Percentiles rank a stretch among this genome's conserved stretches.
Evolutionary conservation across 2,329 filamentous ascomycete species (phyloP).

Genomic region (Aotearoamyces nothofagi): DNA sequence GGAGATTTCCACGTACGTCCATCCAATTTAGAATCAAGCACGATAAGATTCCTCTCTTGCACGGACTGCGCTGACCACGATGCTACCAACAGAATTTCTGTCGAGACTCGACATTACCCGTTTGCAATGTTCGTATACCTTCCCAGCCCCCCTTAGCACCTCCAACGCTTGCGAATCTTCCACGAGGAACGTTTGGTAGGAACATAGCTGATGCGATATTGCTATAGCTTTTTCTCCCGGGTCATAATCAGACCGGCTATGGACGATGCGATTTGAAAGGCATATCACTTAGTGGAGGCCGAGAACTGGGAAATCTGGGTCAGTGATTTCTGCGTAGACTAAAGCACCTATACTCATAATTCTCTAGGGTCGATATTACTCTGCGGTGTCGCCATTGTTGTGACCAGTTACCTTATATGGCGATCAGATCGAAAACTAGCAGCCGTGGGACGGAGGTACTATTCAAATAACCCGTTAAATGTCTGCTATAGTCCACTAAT

Average conservation of each 20-base stretch:
- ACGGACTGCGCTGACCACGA: too few relatives aligned
- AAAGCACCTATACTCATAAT: conserved; percentile 15
- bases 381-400: conserved; percentile 59
- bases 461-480: too few relatives aligned
- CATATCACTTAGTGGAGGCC: conserved; percentile 51
- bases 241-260: conserved; percentile 42
- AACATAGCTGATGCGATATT: too few relatives aligned
- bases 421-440: conserved; percentile 81
- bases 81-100: conserved; percentile 73
- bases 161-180: too few relatives aligned
- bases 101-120: conserved; percentile 66
- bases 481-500: too few relatives aligned
- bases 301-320: conserved; percentile 72
- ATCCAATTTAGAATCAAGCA: conserved; percentile 5
- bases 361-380: conserved; percentile 70
- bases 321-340: conserved; percentile 18
- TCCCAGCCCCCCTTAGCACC: conserved; percentile 1
- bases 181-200: too few relatives aligned
- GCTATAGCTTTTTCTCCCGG: conserved; percentile 45
- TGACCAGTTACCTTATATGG: conserved; percentile 53
- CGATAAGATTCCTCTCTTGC: conserved; percentile 3
- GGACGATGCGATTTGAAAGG: conserved; percentile 63
- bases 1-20: conserved; percentile 39
- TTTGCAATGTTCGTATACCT: conserved; percentile 60
- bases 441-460: conserved; percentile 82